phyloP scores from a whole-genome alignment of 805 yeast species.

The Deakozyma indianensis region DNA sequence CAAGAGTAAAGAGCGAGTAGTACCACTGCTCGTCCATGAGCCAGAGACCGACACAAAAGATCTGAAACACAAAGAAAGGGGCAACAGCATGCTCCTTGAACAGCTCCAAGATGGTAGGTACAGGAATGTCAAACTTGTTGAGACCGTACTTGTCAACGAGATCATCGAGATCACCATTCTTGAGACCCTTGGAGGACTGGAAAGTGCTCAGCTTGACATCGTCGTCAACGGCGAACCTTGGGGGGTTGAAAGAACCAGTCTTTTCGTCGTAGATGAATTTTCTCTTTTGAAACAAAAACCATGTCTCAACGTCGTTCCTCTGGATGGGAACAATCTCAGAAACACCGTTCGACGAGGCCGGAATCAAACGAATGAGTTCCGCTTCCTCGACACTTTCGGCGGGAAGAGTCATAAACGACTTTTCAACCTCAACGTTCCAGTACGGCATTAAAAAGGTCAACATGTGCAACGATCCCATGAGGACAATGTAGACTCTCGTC shows the following conservation, averaged over 20 bases:
- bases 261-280: slow-evolving; percentile 59
- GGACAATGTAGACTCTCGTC: slow-evolving; percentile 80
- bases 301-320: slow-evolving; percentile 42
- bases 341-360: slow-evolving; percentile 75
- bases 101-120: slow-evolving; percentile 80
- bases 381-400: slow-evolving; percentile 49
- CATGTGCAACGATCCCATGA: slow-evolving; percentile 57
- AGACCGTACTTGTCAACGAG: slow-evolving; percentile 54
- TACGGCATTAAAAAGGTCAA: slow-evolving; percentile 82
- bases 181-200: slow-evolving; percentile 40
- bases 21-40: slow-evolving; percentile 95
- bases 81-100: slow-evolving; percentile 97
- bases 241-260: slow-evolving; percentile 54
- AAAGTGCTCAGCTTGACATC: slow-evolving; percentile 41
- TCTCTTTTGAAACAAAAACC: slow-evolving; percentile 83
- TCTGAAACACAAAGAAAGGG: slow-evolving; percentile 92
- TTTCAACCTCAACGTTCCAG: slow-evolving; percentile 68
- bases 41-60: slow-evolving; percentile 93
- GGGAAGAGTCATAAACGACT: slow-evolving; percentile 49
- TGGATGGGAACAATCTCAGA: slow-evolving; percentile 61
- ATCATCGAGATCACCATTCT: slow-evolving; percentile 20
- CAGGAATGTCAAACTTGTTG: slow-evolving; percentile 86
- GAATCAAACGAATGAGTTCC: slow-evolving; percentile 55
- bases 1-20: slow-evolving; percentile 75
- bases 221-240: slow-evolving; percentile 54